Conservation (phyloP, 805 yeast genomes). For the Metschnikowia noctiluminum region DNA sequence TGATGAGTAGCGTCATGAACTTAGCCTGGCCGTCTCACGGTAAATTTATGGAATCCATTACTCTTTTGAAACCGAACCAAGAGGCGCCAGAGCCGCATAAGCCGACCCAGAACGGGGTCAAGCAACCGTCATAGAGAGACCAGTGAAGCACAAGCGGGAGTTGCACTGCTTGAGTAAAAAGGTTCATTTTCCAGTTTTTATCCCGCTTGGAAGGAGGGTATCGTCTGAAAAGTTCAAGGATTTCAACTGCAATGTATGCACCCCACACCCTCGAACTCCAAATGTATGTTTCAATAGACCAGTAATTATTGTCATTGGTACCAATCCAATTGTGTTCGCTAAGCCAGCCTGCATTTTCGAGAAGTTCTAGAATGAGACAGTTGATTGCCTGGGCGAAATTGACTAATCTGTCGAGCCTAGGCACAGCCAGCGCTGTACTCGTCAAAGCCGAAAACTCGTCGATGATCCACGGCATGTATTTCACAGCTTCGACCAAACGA, state of each 20-base stretch:
- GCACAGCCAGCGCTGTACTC: slow-evolving; percentile 23
- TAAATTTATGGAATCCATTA: slow-evolving; percentile 36
- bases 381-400: slow-evolving; percentile 39
- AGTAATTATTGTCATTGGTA: slow-evolving; percentile 36
- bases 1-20: background rate
- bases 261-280: slow-evolving; percentile 48
- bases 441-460: slow-evolving; percentile 33
- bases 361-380: slow-evolving; percentile 37
- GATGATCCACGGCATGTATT: slow-evolving; percentile 44
- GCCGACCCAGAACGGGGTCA: slow-evolving; percentile 47
- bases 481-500: slow-evolving; percentile 39
- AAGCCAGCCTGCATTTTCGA: slow-evolving; percentile 45
- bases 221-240: slow-evolving; percentile 39
- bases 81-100: slow-evolving; percentile 45
- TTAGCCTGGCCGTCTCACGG: background rate
- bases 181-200: slow-evolving; percentile 30
- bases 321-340: slow-evolving; percentile 46
- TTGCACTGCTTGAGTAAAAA: slow-evolving; percentile 38
- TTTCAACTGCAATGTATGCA: slow-evolving; percentile 35
- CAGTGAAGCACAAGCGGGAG: slow-evolving; percentile 43
- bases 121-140: slow-evolving; percentile 43
- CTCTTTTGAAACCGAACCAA: slow-evolving; percentile 38
- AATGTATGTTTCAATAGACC: slow-evolving; percentile 43
- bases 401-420: slow-evolving; percentile 31
- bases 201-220: slow-evolving; percentile 38